Base-by-base conservation (phyloP, 148 eudicot species). In the Rhododendron williamsianum region DNA sequence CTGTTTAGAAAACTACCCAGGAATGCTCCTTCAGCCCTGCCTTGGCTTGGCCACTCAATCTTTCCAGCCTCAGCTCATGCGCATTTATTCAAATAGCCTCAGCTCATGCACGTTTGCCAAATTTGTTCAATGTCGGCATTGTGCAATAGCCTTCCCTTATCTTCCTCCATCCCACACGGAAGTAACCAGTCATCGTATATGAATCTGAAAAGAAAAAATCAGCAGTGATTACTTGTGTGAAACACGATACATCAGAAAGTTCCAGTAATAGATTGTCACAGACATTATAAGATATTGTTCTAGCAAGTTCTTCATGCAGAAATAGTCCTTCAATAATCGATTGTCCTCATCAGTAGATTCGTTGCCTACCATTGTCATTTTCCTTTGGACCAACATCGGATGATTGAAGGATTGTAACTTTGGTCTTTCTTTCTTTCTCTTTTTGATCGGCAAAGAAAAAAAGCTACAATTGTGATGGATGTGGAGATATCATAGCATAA, bases 101-200 rank as follows among this genome's bases (percentile, higher is more conserved):
- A 23, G 71, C 30, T n/a, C 12, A 8, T 65, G 13, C 72, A 65
- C 15, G 30, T 65, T 10, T n/a, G 25, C 72, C 72, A 60, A 7
- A n/a, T 9, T 65, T 65, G 72, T 65, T 9, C 30, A 65, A 25
- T 25, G 30, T 8, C 72, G 18, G 30, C 72, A 15, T 52, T 15
- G 18, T 65, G 72, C 12, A 25, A 65, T 67, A 27, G 73, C 73
- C 27, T 67, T 15, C 1, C 69, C 23, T 63, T 23, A 63, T 60
- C 27, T 8, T 63, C 69, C n/a, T 54, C 60, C 23, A 56, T 23
- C 27, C 69, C 23, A 63, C 27, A 23, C 2, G 21, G 69, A 63
- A 63, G 69, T 9, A 63, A 63, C 98, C 98, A 96, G 81, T 92
- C 98, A 27, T 92, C 90, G 78, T 96, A 96, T 86, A 90, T 87